Evolutionary conservation across 371 early-diverging fungal species (phyloP).

Genomic region (Apophysomyces variabilis): DNA sequence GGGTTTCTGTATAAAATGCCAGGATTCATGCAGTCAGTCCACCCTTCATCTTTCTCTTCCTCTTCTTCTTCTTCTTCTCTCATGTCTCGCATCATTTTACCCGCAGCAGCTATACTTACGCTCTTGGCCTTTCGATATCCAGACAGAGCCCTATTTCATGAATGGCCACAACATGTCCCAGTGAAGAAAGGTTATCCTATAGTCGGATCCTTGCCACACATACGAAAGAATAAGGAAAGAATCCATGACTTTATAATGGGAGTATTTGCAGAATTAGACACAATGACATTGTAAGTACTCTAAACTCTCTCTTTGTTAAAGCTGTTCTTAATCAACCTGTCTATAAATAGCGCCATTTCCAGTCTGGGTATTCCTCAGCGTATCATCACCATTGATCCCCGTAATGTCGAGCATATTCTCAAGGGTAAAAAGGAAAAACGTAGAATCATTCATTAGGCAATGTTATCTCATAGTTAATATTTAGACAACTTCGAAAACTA

Average conservation of each 20-base stretch:
- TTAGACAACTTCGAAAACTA: constrained; percentile 52
- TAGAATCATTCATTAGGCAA: background rate
- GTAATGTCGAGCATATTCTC: constrained; percentile 36
- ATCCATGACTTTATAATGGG: constrained; percentile 28
- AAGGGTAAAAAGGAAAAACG: constrained; percentile 24
- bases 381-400: constrained; percentile 31
- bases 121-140: constrained; percentile 29
- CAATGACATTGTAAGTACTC: constrained; percentile 34
- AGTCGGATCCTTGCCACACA: constrained; percentile 20
- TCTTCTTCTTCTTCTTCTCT: background rate
- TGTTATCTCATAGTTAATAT: background rate
- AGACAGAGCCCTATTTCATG: constrained; percentile 36
- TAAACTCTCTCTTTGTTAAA: background rate
- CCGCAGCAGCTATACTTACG: constrained; percentile 15
- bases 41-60: background rate
- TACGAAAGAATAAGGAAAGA: constrained; percentile 16
- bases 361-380: constrained; percentile 30
- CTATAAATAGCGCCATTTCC: constrained; percentile 24
- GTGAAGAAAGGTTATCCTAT: constrained; percentile 26
- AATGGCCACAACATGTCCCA: constrained; percentile 17
- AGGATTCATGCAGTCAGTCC: background rate
- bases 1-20: background rate
- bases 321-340: background rate
- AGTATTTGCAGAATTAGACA: constrained; percentile 10
- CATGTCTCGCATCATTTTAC: background rate